Evolutionary conservation across 257 asterid genomes (phyloP).

Genomic region (Cinchona pubescens): DNA sequence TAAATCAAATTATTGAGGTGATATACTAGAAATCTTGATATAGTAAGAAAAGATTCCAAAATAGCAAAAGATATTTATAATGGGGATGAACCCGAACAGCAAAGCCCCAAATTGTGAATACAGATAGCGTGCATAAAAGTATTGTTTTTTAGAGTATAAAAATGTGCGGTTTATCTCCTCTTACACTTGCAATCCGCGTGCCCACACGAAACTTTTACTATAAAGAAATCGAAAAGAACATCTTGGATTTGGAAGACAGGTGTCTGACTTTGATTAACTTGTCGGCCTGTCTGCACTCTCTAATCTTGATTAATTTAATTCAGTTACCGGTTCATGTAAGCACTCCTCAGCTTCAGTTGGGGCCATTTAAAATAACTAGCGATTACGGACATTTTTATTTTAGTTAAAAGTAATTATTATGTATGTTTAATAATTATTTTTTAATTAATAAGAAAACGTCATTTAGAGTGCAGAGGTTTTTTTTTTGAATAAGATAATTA

Average conservation of each 20-base stretch:
- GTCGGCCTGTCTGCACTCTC: constrained; percentile 24
- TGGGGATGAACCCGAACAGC: neutral
- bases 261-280: constrained; percentile 9
- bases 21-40: neutral
- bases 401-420: too few species aligned
- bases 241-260: neutral
- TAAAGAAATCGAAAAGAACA: constrained; percentile 14
- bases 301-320: neutral
- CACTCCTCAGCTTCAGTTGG: neutral
- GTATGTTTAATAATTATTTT: too few species aligned
- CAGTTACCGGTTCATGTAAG: neutral
- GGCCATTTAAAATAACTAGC: neutral
- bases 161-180: neutral
- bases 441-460: too few species aligned
- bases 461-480: too few species aligned
- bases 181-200: constrained; percentile 1
- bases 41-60: neutral
- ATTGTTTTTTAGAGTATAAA: neutral
- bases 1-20: neutral
- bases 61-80: neutral
- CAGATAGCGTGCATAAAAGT: neutral
- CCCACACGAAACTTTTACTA: constrained; percentile 14
- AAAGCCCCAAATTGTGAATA: neutral
- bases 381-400: too few species aligned
- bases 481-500: too few species aligned